phyloP scores from a whole-genome alignment of 176 grass and related monocot genomes.

The Aegilops longissima region DNA sequence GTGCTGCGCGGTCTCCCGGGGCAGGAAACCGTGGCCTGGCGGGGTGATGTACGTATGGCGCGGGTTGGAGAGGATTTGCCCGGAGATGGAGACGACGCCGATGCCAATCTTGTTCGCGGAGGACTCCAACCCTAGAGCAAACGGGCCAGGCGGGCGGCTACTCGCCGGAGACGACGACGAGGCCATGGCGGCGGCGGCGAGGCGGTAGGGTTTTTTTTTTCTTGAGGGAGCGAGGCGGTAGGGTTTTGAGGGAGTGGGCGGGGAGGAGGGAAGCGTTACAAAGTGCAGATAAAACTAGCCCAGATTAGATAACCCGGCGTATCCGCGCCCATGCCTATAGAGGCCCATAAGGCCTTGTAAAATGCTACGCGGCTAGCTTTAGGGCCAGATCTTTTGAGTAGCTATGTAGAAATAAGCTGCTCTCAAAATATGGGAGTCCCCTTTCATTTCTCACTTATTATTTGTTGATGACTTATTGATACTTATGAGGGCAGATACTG shows the following conservation, averaged over 20 bases:
- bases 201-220: slow-evolving; percentile 3
- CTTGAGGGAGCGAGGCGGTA: neutral
- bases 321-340: neutral
- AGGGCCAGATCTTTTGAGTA: no score
- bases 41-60: slow-evolving; percentile 95
- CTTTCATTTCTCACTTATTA: no score
- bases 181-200: slow-evolving; percentile 32
- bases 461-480: no score
- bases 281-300: neutral
- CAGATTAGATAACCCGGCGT: neutral
- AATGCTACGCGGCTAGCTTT: no score
- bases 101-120: slow-evolving; percentile 94
- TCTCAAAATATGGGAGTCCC: no score
- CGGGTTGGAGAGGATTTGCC: slow-evolving; percentile 81
- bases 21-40: slow-evolving; percentile 89
- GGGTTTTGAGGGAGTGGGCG: neutral
- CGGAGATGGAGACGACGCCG: slow-evolving; percentile 75
- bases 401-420: no score
- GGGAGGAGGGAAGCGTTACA: neutral
- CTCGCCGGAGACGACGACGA: slow-evolving; percentile 30
- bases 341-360: no score
- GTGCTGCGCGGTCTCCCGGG: slow-evolving; percentile 83
- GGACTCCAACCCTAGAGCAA: slow-evolving; percentile 78
- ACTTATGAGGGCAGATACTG: no score
- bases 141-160: slow-evolving; percentile 11